Evolutionary conservation across 768 basidiomycete genomes (phyloP).

Genomic region (Hebeloma cylindrosporum): DNA sequence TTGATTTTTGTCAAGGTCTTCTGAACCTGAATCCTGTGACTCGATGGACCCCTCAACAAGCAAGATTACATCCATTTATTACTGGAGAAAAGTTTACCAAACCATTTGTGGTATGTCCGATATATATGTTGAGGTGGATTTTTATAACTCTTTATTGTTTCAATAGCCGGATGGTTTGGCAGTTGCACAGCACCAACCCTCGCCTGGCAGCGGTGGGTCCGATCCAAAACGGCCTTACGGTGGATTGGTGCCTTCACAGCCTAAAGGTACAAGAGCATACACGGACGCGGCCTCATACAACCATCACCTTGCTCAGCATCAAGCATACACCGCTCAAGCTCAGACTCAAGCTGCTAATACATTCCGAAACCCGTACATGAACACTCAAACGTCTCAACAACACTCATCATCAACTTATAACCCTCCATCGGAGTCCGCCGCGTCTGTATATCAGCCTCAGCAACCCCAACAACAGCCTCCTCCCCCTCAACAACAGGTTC

Average conservation of each 20-base stretch:
- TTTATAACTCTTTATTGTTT: slow-evolving; percentile 4
- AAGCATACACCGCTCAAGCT: slow-evolving; percentile 86
- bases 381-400: slow-evolving; percentile 44
- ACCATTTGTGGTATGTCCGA: slow-evolving; percentile 75
- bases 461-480: slow-evolving; percentile 29
- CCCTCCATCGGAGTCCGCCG: slow-evolving; percentile 27
- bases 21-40: slow-evolving; percentile 93
- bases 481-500: slow-evolving; percentile 27
- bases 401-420: slow-evolving; percentile 28
- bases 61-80: slow-evolving; percentile 93
- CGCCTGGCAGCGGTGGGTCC: slow-evolving; percentile 31
- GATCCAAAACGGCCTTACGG: slow-evolving; percentile 92
- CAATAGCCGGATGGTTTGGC: slow-evolving; percentile 54
- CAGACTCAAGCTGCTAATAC: slow-evolving; percentile 74
- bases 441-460: slow-evolving; percentile 27
- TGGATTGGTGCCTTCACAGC: slow-evolving; percentile 87
- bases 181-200: slow-evolving; percentile 28
- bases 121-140: slow-evolving; percentile 9
- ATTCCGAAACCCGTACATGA: slow-evolving; percentile 82
- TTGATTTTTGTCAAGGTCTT: slow-evolving; percentile 95
- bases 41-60: slow-evolving; percentile 97
- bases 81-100: slow-evolving; percentile 95
- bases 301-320: slow-evolving; percentile 92
- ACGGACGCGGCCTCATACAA: slow-evolving; percentile 94
- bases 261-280: slow-evolving; percentile 81